phyloP scores from a whole-genome alignment of 2,329 filamentous ascomycete species.

The Aureobasidium sp. region DNA sequence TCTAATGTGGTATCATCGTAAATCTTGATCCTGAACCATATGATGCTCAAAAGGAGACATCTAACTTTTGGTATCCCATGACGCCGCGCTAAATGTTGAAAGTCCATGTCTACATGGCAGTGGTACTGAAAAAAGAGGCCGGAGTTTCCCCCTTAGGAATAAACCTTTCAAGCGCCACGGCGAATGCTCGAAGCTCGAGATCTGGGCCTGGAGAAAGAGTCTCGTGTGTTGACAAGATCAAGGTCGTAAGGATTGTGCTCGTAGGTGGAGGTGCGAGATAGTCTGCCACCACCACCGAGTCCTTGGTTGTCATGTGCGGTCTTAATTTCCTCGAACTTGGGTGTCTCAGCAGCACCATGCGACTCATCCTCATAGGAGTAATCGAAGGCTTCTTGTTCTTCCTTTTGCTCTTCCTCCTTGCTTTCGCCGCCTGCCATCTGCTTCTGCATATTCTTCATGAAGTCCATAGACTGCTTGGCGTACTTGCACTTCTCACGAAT shows the following conservation, averaged over 20 bases:
- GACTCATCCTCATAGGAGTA: slow-evolving; percentile 20
- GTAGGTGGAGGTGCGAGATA: slow-evolving; percentile 25
- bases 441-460: slow-evolving; percentile 44
- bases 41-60: neutral
- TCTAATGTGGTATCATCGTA: neutral
- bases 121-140: neutral
- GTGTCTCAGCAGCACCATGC: slow-evolving; percentile 15
- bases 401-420: slow-evolving; percentile 24
- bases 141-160: neutral
- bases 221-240: slow-evolving; percentile 41
- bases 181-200: slow-evolving; percentile 9
- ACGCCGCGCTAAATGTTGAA: slow-evolving; percentile 1
- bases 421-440: slow-evolving; percentile 19
- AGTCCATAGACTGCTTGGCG: slow-evolving; percentile 57
- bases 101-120: neutral
- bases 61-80: slow-evolving; percentile 6
- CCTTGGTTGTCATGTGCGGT: slow-evolving; percentile 20
- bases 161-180: neutral
- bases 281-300: neutral
- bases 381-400: slow-evolving; percentile 25
- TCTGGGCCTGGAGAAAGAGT: slow-evolving; percentile 33
- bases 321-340: slow-evolving; percentile 34
- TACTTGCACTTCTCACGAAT: slow-evolving; percentile 65
- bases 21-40: neutral
- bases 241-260: slow-evolving; percentile 42